Base-by-base conservation (phyloP, 345 rosid genomes). In the Brassica napus region DNA sequence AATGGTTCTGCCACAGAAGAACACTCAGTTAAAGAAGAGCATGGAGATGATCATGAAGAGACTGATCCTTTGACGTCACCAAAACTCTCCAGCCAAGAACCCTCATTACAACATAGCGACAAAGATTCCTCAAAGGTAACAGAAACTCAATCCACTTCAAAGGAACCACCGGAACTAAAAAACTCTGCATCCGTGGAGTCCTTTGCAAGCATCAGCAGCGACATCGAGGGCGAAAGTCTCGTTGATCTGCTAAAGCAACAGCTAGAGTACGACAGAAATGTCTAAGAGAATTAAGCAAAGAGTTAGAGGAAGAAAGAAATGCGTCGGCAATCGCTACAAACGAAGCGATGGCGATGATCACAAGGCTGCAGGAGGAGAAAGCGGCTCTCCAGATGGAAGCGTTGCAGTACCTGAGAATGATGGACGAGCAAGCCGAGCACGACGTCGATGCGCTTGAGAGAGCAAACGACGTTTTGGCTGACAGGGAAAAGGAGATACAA, bases 291-390 rank as follows among this genome's bases (percentile, higher is more conserved):
- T 30, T 89, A 82, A 84, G 73, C 69, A 85, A 73, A 81, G 97
- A 92, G 62, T 39, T 92, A 58, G 97, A 90, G 72, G 97, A 86
- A 76, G 97, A 92, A 77, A 88, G 95, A 77, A 92, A 66, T 35
- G 91, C 95, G 18, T 85, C 95, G 8, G 83, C 88, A 1, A 76
- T 90, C 11, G 89, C 95, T 63, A 84, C 92, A 11, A 86, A 89
- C 71, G 80, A 92, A 79, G 93, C 97, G 69, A 87, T 90, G 97
- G 97, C 95, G 16, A 92, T 92, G 95, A 92, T 92, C 74, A 90
- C 92, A 10, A 69, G 88, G 82, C 81, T 92, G 78, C 97, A 92
- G 78, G 97, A 90, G 75, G 97, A 89, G 87, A 92, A 91, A 85
- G 90, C 97, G 57, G 82, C 89, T 39, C 88, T 91, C 42, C 90